Evolutionary conservation across 805 yeast genomes (phyloP).

Genomic region (Teunomyces atbi): DNA sequence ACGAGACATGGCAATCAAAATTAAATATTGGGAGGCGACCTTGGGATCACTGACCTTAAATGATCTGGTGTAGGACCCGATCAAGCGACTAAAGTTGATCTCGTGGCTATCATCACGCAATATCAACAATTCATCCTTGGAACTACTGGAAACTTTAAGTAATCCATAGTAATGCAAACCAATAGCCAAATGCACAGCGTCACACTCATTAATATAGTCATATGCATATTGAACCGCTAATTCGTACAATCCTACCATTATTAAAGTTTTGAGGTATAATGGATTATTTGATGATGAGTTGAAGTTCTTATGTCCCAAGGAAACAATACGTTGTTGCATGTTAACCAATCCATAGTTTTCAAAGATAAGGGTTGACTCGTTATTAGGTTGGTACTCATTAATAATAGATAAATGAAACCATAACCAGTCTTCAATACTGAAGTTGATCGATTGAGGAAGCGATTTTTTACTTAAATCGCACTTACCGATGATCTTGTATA

Average conservation of each 20-base stretch:
- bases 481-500: constrained; percentile 90
- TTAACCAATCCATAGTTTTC: constrained; percentile 74
- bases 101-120: constrained; percentile 33
- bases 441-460: constrained; percentile 63
- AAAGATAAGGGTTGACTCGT: constrained; percentile 49
- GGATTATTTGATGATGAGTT: constrained; percentile 63
- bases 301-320: constrained; percentile 73
- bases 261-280: constrained; percentile 68
- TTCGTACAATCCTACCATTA: constrained; percentile 79
- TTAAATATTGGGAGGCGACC: constrained; percentile 86
- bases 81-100: constrained; percentile 55
- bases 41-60: constrained; percentile 85
- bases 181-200: constrained; percentile 86
- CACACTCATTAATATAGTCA: constrained; percentile 65
- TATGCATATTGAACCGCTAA: constrained; percentile 67
- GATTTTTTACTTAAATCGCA: constrained; percentile 69
- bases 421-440: constrained; percentile 92
- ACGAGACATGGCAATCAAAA: constrained; percentile 57
- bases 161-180: constrained; percentile 74
- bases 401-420: constrained; percentile 88
- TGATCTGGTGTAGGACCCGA: constrained; percentile 78
- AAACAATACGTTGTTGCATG: constrained; percentile 67
- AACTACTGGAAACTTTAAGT: constrained; percentile 46
- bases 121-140: constrained; percentile 35
- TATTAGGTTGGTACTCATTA: constrained; percentile 45